phyloP scores from a whole-genome alignment of 805 yeast species.

The Blastobotrys terrestris region DNA sequence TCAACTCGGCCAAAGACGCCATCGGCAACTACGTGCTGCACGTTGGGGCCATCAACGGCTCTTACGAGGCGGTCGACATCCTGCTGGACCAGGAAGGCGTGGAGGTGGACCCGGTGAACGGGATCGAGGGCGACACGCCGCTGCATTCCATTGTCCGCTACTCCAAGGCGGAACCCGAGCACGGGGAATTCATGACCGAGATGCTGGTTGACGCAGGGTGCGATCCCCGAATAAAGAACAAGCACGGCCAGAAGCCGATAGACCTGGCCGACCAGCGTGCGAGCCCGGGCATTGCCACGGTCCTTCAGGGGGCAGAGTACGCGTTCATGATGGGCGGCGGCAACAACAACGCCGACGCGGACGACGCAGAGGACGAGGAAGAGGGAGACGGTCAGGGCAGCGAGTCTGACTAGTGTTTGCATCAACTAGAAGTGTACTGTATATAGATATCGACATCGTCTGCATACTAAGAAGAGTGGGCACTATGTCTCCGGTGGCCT shows the following conservation, averaged over 20 bases:
- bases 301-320: constrained; percentile 77
- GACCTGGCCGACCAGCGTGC: constrained; percentile 47
- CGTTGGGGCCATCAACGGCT: constrained; percentile 73
- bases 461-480: too few relatives aligned
- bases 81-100: constrained; percentile 84
- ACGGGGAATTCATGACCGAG: constrained; percentile 71
- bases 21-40: constrained; percentile 79
- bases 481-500: background rate
- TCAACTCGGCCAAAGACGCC: constrained; percentile 69
- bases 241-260: constrained; percentile 64
- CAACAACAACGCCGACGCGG: constrained; percentile 19
- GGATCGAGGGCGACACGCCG: constrained; percentile 77
- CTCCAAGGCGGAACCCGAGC: constrained; percentile 74
- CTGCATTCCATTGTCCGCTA: constrained; percentile 79
- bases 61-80: constrained; percentile 77
- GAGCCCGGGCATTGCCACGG: constrained; percentile 51
- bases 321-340: constrained; percentile 37
- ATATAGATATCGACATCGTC: too few relatives aligned
- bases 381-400: constrained; percentile 16
- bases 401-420: constrained; percentile 1
- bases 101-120: constrained; percentile 76
- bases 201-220: constrained; percentile 88
- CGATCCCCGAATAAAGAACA: constrained; percentile 57
- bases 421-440: background rate
- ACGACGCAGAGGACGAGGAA: constrained; percentile 15